These are phyloP conservation scores for Blastosporella zonata DNA, from an alignment of 1,284 basidiomycete genomes.

Conservation along the genomic window DNA sequence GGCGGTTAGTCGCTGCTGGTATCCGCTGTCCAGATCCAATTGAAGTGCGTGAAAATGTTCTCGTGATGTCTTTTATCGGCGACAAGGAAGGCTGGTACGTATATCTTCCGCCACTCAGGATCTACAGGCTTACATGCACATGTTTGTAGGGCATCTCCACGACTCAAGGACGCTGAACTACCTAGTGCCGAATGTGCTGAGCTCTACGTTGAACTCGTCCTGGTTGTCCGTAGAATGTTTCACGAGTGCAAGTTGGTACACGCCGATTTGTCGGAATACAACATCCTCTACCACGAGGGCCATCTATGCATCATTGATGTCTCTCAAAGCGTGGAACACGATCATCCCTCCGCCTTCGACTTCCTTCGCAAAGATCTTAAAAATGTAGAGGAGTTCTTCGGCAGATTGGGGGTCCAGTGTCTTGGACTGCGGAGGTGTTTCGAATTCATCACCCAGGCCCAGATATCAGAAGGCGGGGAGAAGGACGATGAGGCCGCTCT, in stretches of 20 bases:
- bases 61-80: constrained; percentile 95
- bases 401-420: constrained; percentile 68
- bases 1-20: constrained; percentile 78
- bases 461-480: constrained; percentile 30
- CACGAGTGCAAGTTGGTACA: constrained; percentile 93
- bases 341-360: constrained; percentile 95
- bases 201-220: constrained; percentile 82
- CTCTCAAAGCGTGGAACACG: constrained; percentile 97
- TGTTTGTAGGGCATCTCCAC: constrained; percentile 74
- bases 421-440: constrained; percentile 85
- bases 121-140: not conserved
- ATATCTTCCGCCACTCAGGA: not conserved
- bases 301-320: constrained; percentile 98
- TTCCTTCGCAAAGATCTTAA: constrained; percentile 92
- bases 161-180: constrained; percentile 85
- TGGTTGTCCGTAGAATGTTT: constrained; percentile 83
- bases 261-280: constrained; percentile 98
- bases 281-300: constrained; percentile 81
- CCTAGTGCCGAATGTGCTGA: constrained; percentile 49
- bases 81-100: constrained; percentile 76
- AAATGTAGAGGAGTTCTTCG: constrained; percentile 94
- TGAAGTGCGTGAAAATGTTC: constrained; percentile 94
- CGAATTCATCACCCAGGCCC: constrained; percentile 80
- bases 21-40: constrained; percentile 86
- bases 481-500: constrained; percentile 43